These are phyloP conservation scores for Didymella segeticola DNA, from an alignment of 2,329 filamentous ascomycete species.

Conservation along the genomic window DNA sequence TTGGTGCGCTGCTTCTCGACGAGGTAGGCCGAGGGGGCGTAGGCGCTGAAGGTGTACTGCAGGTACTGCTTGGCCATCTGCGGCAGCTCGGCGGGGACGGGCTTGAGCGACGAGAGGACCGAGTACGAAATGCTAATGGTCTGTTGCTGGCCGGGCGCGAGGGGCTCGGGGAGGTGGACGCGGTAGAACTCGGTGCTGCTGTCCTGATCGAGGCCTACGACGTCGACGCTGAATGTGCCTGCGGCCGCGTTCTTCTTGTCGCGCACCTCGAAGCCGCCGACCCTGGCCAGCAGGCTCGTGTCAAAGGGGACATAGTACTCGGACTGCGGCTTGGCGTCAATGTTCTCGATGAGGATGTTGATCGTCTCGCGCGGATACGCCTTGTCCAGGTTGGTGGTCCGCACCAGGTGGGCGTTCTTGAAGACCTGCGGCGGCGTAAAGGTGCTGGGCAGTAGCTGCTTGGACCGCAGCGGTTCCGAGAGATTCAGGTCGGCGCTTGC, in stretches of 20 bases:
- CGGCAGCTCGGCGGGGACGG: constrained; percentile 81
- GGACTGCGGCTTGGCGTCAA: constrained; percentile 76
- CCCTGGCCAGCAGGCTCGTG: constrained; percentile 72
- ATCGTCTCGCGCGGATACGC: constrained; percentile 87
- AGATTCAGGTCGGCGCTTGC: constrained; percentile 64
- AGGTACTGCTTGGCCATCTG: constrained; percentile 90
- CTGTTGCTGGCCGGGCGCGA: constrained; percentile 77
- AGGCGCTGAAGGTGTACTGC: constrained; percentile 83
- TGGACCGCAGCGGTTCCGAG: constrained; percentile 62
- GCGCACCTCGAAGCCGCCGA: constrained; percentile 89
- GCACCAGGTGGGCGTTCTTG: constrained; percentile 90
- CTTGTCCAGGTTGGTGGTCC: constrained; percentile 91
- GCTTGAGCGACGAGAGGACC: constrained; percentile 76
- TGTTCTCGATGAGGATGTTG: constrained; percentile 94
- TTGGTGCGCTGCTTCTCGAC: constrained; percentile 97
- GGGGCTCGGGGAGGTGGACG: constrained; percentile 76
- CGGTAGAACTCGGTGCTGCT: constrained; percentile 74
- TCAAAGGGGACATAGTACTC: constrained; percentile 94
- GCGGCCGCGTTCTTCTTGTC: constrained; percentile 82
- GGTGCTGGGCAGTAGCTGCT: constrained; percentile 55
- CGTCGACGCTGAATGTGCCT: constrained; percentile 72
- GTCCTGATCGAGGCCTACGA: constrained; percentile 64
- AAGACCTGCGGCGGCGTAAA: constrained; percentile 92
- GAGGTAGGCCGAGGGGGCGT: constrained; percentile 80
- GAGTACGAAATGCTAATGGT: constrained; percentile 89